A percentile compares a stretch with the other conserved stretches of the same genome.
phyloP scores from a whole-genome alignment of 768 basidiomycete genomes.

The Lactifluus piperatus region DNA sequence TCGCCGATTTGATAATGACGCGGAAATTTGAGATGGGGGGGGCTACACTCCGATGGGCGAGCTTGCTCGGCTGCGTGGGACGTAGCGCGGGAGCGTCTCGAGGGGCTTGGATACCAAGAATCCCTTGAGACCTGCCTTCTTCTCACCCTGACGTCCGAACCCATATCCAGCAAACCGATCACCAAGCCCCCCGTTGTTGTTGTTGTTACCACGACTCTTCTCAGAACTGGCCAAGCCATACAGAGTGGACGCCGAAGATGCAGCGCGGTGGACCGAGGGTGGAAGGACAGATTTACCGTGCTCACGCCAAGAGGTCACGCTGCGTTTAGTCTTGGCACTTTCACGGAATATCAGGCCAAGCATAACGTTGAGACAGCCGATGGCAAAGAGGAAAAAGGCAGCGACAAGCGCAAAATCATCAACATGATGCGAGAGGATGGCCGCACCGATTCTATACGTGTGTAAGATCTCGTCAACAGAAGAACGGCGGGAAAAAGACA shows the following conservation, averaged over 20 bases:
- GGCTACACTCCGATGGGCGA: not conserved
- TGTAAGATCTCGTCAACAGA: not conserved
- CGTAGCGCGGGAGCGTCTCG: conserved; percentile 17
- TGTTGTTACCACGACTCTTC: conserved; percentile 4
- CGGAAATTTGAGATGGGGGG: not conserved
- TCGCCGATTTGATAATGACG: not conserved
- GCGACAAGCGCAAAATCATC: conserved; percentile 85
- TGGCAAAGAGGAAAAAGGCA: conserved; percentile 84
- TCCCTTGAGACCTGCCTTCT: conserved; percentile 57
- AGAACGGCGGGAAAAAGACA: not conserved
- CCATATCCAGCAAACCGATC: conserved; percentile 42
- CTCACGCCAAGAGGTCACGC: conserved; percentile 53
- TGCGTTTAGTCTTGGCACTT: conserved; percentile 51
- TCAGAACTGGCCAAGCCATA: not conserved
- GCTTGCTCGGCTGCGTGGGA: conserved; percentile 28
- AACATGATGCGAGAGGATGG: conserved; percentile 54
- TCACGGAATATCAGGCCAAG: conserved; percentile 66
- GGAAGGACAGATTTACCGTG: conserved; percentile 16
- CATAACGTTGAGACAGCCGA: conserved; percentile 85
- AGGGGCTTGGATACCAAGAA: conserved; percentile 18
- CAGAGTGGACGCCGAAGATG: conserved; percentile 15
- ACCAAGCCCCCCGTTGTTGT: too few relatives aligned
- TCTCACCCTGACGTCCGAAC: conserved; percentile 76
- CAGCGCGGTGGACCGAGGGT: conserved; percentile 15
- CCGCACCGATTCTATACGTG: conserved; percentile 36